Base-by-base conservation (phyloP, 805 yeast genomes). In the Metschnikowia continentalis region DNA sequence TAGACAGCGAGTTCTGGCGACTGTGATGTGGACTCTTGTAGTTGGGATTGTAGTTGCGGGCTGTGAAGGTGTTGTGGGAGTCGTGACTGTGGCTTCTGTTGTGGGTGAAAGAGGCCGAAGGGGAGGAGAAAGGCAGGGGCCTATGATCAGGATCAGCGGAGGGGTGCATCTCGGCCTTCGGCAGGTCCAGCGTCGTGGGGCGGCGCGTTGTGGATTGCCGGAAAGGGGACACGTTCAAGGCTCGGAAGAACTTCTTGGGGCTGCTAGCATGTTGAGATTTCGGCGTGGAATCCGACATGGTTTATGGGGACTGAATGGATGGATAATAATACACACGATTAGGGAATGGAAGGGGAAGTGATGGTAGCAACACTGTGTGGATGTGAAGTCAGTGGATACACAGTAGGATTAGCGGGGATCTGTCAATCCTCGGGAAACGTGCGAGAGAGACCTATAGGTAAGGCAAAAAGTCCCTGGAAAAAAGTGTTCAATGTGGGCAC, bases 201-300 rank as follows among this genome's bases (percentile, higher is more conserved):
- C 17, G 41, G 43, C 42, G 42, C 14, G 44, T 14, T 46, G 17
- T 22, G n/a, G 35, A 37, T 47, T 20, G 49, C 13, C 57, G 51
- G 47, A 58, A 58, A 7, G 61, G 61, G 35, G 61, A 58, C 47
- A 48, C 41, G 26, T 53, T 47, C 43, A 58, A 51, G 8, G 50
- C 54, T 4, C 54, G 49, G 42, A 58, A 56, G 44, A 58, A 58
- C 47, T 50, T 54, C 47, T 52, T 53, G 35, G 61, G 61, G 45
- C 61, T 58, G n/a, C 52, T 35, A n/a, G 49, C 15, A 13, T n/a
- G 47, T 15, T 44, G 47, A 3, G 41, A 23, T 2, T 48, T 48
- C 13, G 44, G 32, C 35, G 33, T 41, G 46, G 42, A 11, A 10
- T 46, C 47, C 17, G 47, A 37, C 49, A 47, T 49, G 26, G 40